These are phyloP conservation scores for Candida silvatica DNA, from an alignment of 805 yeast genomes.

Conservation along the genomic window DNA sequence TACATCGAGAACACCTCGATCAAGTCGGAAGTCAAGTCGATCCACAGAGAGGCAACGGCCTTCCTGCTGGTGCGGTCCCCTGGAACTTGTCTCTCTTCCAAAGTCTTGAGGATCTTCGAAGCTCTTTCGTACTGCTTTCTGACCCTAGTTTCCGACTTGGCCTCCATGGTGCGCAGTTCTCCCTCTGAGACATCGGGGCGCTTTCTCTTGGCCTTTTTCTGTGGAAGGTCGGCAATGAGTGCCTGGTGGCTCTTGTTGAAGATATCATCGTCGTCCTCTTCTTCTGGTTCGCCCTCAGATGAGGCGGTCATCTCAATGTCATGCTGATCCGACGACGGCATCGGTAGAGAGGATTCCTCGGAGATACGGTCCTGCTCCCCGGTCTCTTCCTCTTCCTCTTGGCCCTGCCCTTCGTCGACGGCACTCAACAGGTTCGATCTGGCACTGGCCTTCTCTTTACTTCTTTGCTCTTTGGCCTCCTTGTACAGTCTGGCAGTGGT, in stretches of 20 bases:
- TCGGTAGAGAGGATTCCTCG: too few species aligned
- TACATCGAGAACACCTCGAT: slow-evolving; percentile 77
- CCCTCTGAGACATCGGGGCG: slow-evolving; percentile 16
- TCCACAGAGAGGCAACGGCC: slow-evolving; percentile 64
- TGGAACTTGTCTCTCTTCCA: slow-evolving; percentile 22
- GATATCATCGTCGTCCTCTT: slow-evolving; percentile 16
- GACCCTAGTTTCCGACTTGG: slow-evolving; percentile 28
- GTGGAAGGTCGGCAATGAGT: slow-evolving; percentile 24
- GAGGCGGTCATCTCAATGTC: slow-evolving; percentile 8
- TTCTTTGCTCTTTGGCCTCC: slow-evolving; percentile 42
- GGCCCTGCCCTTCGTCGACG: slow-evolving; percentile 12
- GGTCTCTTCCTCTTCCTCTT: slow-evolving; percentile 14
- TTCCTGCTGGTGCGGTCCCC: slow-evolving; percentile 5
- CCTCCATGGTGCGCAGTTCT: slow-evolving; percentile 21
- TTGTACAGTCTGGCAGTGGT: slow-evolving; percentile 45
- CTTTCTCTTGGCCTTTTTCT: slow-evolving; percentile 14
- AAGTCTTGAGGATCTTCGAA: slow-evolving; percentile 39
- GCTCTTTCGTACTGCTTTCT: slow-evolving; percentile 38
- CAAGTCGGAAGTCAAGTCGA: slow-evolving; percentile 72
- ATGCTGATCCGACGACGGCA: slow-evolving; percentile 11
- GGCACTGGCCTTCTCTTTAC: slow-evolving; percentile 20
- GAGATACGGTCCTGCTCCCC: slow-evolving; percentile 4
- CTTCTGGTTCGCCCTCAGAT: slow-evolving; percentile 12
- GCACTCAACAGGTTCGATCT: slow-evolving; percentile 14
- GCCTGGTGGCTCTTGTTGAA: slow-evolving; percentile 17